These are phyloP conservation scores for Arctostaphylos glauca DNA, from an alignment of 148 eudicot species.

Conservation along the genomic window DNA sequence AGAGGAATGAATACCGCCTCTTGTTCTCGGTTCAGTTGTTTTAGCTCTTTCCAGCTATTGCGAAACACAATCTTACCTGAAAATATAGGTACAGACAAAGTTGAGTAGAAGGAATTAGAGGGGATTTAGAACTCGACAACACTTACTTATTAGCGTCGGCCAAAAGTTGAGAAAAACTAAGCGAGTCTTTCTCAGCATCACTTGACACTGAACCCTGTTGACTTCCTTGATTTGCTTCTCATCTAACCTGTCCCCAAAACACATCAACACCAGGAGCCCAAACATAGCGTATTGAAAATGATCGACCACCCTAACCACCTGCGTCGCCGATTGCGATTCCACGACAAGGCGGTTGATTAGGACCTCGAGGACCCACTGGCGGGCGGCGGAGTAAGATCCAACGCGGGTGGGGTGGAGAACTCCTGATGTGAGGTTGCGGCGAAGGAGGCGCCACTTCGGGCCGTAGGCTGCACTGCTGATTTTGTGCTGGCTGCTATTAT, in stretches of 20 bases:
- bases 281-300: constrained; percentile 65
- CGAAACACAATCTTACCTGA: constrained; percentile 45
- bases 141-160: constrained; percentile 33
- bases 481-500: constrained; percentile 2
- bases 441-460: constrained; percentile 64
- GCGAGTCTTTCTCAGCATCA: constrained; percentile 25
- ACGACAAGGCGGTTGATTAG: constrained; percentile 34
- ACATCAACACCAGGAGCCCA: constrained; percentile 53
- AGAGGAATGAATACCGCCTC: constrained; percentile 43
- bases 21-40: constrained; percentile 28
- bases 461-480: constrained; percentile 15
- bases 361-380: constrained; percentile 45
- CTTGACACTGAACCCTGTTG: constrained; percentile 24
- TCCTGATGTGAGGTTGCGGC: constrained; percentile 56
- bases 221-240: constrained; percentile 45
- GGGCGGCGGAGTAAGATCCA: constrained; percentile 47
- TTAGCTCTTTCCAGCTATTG: constrained; percentile 53
- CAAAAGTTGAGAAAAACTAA: constrained; percentile 46
- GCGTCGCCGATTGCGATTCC: neutral
- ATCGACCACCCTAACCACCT: constrained; percentile 42
- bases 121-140: neutral
- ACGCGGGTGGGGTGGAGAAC: constrained; percentile 53
- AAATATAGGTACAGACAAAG: too few species aligned
- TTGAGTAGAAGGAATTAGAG: neutral
- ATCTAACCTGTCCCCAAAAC: constrained; percentile 53